Evolutionary conservation across 495 filamentous ascomycete genomes (phyloP).

Genomic region (Talaromyces adpressus): DNA sequence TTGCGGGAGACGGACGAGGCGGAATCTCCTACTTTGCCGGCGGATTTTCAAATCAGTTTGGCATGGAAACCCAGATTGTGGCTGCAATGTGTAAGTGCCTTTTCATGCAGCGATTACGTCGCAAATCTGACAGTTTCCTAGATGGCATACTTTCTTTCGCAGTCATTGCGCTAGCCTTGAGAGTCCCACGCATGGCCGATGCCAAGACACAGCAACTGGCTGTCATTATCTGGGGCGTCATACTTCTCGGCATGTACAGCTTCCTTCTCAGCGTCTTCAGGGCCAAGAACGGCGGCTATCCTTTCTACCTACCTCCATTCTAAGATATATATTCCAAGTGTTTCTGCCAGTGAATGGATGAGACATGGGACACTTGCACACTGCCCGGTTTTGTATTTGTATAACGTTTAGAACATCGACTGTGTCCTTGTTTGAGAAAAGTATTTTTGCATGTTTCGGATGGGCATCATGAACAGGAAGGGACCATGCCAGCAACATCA

Average conservation of each 20-base stretch:
- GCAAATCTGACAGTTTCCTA: constrained; percentile 22
- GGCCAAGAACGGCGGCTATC: constrained; percentile 91
- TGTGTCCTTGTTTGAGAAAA: background rate
- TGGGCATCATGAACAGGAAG: background rate
- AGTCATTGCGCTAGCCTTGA: constrained; percentile 81
- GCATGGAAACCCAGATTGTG: constrained; percentile 92
- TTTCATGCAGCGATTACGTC: background rate
- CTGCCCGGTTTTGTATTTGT: background rate
- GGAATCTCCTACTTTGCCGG: constrained; percentile 87
- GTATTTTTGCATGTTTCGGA: background rate
- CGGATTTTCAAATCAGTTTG: constrained; percentile 93
- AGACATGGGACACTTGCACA: background rate
- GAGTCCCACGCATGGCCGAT: constrained; percentile 81
- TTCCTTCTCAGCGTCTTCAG: constrained; percentile 91
- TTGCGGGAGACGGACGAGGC: constrained; percentile 76
- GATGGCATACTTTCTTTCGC: constrained; percentile 91
- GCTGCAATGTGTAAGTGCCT: constrained; percentile 83
- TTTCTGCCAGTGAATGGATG: background rate
- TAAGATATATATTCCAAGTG: constrained; percentile 21
- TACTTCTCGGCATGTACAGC: constrained; percentile 82
- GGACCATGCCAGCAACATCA: background rate
- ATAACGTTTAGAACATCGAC: background rate
- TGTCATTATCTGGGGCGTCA: constrained; percentile 71
- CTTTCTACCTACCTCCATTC: constrained; percentile 90
- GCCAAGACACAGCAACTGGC: constrained; percentile 70